Evolutionary conservation across 495 filamentous ascomycete species (phyloP), one percentile per base, ranked within the genome.

Genomic region (Penicillium psychrofluorescens): DNA sequence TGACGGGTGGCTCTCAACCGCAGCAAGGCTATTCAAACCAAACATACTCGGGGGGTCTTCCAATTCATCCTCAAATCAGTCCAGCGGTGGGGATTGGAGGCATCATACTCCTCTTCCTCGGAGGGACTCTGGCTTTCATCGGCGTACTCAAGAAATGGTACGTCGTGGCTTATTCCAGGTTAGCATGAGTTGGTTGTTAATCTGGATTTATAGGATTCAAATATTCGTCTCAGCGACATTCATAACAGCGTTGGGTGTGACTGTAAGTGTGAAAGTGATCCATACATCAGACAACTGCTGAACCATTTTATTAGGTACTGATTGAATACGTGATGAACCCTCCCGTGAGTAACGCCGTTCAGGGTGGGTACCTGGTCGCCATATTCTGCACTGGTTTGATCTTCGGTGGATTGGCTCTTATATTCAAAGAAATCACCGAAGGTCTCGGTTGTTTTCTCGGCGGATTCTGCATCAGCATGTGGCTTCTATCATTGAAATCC

Each of bases 311-410:
- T 11, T 34, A 79, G 74, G 75, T 95, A 14, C 66, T 97, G 8
- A 90, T 97, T 47, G 63, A 92, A 36, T 97, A 96, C 56, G 85
- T 96, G 37, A 92, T 91, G 84, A 83, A 73, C 39, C 84, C 82
- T 2, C 90, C 91, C 0, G 78, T 95, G 37, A 74, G 66, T 47
- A 66, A 84, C 54, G 88, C 79, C 0, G 71, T 95, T 7, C 87
- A 95, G 63, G 91, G 90, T 34, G 91, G 83, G 27, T 96, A 92
- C 57, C 76, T 97, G 15, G 86, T 92, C 4, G 91, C 89, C 8
- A 80, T 77, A 11, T 75, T 83, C 32, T 67, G 88, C 45, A 85
- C 90, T 6, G 90, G 90, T 6, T 46, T 81, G 1, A 76, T 90
- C 15, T 79, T 95, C 42, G 91, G 91, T 7, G 85, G 73, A 11